A percentile compares a stretch with the other conserved stretches of the same genome.
Evolutionary conservation across 1,284 basidiomycete species (phyloP).

Genomic region (Rhodotorula sp.): DNA sequence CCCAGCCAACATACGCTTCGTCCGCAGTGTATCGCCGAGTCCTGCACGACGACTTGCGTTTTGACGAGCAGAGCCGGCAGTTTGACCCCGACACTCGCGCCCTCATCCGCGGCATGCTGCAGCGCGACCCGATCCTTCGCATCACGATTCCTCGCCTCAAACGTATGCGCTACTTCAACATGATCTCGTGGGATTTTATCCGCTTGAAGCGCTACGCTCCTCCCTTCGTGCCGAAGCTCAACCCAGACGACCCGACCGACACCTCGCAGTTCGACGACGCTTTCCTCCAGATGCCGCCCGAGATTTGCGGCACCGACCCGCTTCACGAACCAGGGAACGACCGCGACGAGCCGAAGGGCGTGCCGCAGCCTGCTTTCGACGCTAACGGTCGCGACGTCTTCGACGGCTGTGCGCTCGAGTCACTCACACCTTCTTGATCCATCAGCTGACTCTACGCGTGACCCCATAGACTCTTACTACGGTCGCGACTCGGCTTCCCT

Average conservation of each 20-base stretch:
- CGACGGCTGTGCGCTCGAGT: slow-evolving; percentile 15
- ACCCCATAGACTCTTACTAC: slow-evolving; percentile 18
- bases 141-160: slow-evolving; percentile 92
- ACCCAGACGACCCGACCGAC: slow-evolving; percentile 88
- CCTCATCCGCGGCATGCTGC: slow-evolving; percentile 86
- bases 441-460: not conserved
- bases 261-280: slow-evolving; percentile 97
- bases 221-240: slow-evolving; percentile 93
- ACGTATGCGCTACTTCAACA: slow-evolving; percentile 86
- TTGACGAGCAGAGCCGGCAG: slow-evolving; percentile 63
- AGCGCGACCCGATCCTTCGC: slow-evolving; percentile 83
- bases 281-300: slow-evolving; percentile 59
- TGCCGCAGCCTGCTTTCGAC: slow-evolving; percentile 52
- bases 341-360: slow-evolving; percentile 55
- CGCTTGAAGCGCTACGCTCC: slow-evolving; percentile 60
- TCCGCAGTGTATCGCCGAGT: slow-evolving; percentile 75
- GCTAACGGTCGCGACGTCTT: slow-evolving; percentile 46
- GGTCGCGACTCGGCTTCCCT: slow-evolving; percentile 34
- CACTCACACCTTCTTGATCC: too few species aligned
- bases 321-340: slow-evolving; percentile 22
- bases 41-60: slow-evolving; percentile 79
- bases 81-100: slow-evolving; percentile 94
- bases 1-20: not conserved
- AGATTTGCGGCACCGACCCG: slow-evolving; percentile 21
- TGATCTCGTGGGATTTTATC: slow-evolving; percentile 59